Evolutionary conservation across 2,329 filamentous ascomycete genomes (phyloP), one percentile per base, ranked within the genome.

Genomic region (Claviceps sp.): DNA sequence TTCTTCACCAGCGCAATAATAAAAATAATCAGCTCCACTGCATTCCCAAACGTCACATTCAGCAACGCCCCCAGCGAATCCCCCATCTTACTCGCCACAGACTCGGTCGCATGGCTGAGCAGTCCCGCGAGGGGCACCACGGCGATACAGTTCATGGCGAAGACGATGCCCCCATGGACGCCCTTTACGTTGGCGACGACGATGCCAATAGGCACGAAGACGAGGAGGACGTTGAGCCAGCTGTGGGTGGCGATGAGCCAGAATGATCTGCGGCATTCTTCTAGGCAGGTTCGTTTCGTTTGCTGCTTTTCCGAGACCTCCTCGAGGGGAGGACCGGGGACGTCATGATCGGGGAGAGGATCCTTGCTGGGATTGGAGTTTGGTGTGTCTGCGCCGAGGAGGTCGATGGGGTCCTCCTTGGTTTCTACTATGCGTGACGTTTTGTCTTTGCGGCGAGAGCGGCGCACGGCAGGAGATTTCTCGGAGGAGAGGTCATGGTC

Each of bases 201-300:
- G 60, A 93, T 90, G 59, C 86, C 87, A 50, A 86, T 74, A 7
- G 86, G 87, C 34, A 91, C 86, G 62, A 89, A 89, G 51, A 90
- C 68, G 56, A 91, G 72, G 58, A 91, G 72, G 51, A 88, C 61
- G 64, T 93, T 91, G 70, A 91, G 72, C 78, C 84, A 88, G 71
- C 82, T 88, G 63, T 86, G 80, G 44, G 82, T 76, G 56, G 90
- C 75, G 57, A 74, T 68, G 64, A 82, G 79, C 62, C 71, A 68
- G 56, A 70, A 68, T 22, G 69, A 70, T 54, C 73, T 71, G 58
- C 74, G 72, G 58, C 78, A 70, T 59, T 79, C 74, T 52, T 67
- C 64, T 40, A 70, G 55, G 55, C 81, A 65, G 57, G 70, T 67
- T 54, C 67, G 67, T 64, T 74, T 72, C 58, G 51, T 60, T 50